Evolutionary conservation across 148 eudicot genomes (phyloP).

Genomic region (Nyssa sinensis): DNA sequence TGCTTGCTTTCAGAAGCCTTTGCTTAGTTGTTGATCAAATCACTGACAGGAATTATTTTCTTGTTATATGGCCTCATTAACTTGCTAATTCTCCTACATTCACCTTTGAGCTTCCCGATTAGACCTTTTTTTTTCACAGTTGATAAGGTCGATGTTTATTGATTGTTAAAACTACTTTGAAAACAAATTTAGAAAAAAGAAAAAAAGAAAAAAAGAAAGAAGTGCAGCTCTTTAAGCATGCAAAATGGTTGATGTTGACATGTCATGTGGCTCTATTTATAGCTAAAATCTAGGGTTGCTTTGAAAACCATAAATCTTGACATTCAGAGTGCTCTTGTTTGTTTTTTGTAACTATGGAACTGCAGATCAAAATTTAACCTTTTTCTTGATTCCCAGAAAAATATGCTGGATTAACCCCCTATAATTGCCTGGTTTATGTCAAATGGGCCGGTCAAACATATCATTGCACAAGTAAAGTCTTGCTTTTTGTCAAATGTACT

Average conservation of each 20-base stretch:
- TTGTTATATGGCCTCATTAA: not conserved
- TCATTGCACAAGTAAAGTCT: too few relatives aligned
- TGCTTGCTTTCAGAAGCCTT: conserved; percentile 1
- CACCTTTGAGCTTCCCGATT: not conserved
- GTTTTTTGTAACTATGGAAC: not conserved
- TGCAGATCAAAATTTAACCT: not conserved
- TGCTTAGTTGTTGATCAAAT: not conserved
- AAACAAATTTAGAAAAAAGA: too few relatives aligned
- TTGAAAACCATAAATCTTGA: not conserved
- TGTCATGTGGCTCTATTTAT: not conserved
- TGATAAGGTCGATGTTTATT: not conserved
- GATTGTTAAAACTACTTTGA: not conserved
- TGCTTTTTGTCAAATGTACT: too few relatives aligned
- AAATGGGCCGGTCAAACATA: not conserved
- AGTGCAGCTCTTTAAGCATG: not conserved
- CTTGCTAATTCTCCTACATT: not conserved
- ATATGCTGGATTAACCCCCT: not conserved
- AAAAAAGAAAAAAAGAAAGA: too few relatives aligned
- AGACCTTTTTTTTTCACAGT: not conserved
- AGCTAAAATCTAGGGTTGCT: not conserved
- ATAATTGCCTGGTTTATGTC: not conserved
- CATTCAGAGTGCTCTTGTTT: too few relatives aligned
- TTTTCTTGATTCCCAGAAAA: too few relatives aligned
- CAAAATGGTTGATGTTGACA: not conserved
- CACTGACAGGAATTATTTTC: not conserved